Percentiles rank a stretch among this genome's conserved stretches.
Conservation (phyloP, 2,329 filamentous ascomycete species). For the Fusarium abutilonis region DNA sequence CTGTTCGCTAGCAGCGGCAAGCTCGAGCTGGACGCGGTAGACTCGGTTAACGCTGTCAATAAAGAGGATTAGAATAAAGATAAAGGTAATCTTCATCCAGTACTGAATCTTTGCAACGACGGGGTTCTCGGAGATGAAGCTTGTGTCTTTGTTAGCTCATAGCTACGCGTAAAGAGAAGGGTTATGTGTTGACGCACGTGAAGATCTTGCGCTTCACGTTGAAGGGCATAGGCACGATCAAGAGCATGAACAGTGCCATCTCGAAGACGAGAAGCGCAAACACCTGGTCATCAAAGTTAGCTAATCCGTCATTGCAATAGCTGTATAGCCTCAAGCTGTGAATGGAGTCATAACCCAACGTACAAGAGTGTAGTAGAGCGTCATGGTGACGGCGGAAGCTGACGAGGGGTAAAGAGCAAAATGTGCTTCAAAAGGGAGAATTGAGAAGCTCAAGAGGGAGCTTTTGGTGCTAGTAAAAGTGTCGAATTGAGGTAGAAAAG, state of each 20-base stretch:
- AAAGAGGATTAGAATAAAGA: constrained; percentile 98
- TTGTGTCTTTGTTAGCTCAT: constrained; percentile 47
- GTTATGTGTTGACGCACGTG: constrained; percentile 58
- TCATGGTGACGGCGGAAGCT: constrained; percentile 57
- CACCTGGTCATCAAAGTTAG: constrained; percentile 65
- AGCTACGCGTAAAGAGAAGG: not conserved
- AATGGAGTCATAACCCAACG: constrained; percentile 34
- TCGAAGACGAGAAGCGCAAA: constrained; percentile 84
- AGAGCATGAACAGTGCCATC: constrained; percentile 82
- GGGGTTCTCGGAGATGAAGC: constrained; percentile 92
- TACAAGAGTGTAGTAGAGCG: constrained; percentile 67
- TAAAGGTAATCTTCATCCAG: constrained; percentile 98
- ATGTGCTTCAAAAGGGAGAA: constrained; percentile 11
- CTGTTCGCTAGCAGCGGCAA: constrained; percentile 75
- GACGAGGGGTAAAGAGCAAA: constrained; percentile 38
- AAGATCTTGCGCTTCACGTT: constrained; percentile 86
- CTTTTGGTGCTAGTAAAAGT: constrained; percentile 4
- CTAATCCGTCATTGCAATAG: not conserved
- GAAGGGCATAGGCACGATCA: constrained; percentile 90
- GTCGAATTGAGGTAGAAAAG: constrained; percentile 1
- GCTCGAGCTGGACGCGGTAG: constrained; percentile 93
- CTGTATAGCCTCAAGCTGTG: constrained; percentile 1
- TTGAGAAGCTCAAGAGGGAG: constrained; percentile 20
- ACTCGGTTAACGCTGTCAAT: constrained; percentile 95
- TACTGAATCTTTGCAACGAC: constrained; percentile 93